These are phyloP conservation scores for Mangifera indica DNA, from an alignment of 345 rosid species.

Conservation along the genomic window DNA sequence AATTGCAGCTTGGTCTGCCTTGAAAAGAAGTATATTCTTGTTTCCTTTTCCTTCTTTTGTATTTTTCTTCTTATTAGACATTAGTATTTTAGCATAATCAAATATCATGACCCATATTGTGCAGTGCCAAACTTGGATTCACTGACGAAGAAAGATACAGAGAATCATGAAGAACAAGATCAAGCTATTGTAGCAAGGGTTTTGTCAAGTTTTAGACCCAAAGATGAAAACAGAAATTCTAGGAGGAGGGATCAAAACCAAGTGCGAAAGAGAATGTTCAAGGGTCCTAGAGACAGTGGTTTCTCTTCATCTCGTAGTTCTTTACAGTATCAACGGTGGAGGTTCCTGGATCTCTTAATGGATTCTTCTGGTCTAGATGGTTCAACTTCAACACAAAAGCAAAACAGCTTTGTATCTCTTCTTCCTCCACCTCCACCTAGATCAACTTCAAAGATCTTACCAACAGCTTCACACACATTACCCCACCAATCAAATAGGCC, in stretches of 20 bases:
- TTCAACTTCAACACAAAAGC: constrained; percentile 30
- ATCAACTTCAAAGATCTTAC: constrained; percentile 44
- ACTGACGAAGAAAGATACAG: constrained; percentile 32
- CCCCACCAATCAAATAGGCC: constrained; percentile 11
- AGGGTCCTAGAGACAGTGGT: constrained; percentile 22
- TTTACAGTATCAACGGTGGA: constrained; percentile 37
- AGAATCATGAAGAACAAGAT: constrained; percentile 47
- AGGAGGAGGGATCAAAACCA: constrained; percentile 47
- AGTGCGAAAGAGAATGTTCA: constrained; percentile 48
- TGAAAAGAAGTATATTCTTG: constrained; percentile 43
- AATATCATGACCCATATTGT: constrained; percentile 3
- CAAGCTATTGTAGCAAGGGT: constrained; percentile 54
- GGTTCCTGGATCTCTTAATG: constrained; percentile 44
- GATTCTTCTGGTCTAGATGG: constrained; percentile 37
- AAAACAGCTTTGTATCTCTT: constrained; percentile 47
- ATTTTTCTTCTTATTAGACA: neutral
- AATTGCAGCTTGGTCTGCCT: constrained; percentile 70
- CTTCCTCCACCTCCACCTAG: constrained; percentile 52
- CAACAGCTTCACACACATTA: constrained; percentile 22
- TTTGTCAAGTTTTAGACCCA: constrained; percentile 50
- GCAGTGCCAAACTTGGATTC: constrained; percentile 51
- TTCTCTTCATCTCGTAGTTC: constrained; percentile 23
- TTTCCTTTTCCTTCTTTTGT: neutral
- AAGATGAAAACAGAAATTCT: constrained; percentile 37
- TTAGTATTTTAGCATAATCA: neutral